Evolutionary conservation across 2,329 filamentous ascomycete species (phyloP), one percentile per base, ranked within the genome.

Genomic region (Diatrype stigma): DNA sequence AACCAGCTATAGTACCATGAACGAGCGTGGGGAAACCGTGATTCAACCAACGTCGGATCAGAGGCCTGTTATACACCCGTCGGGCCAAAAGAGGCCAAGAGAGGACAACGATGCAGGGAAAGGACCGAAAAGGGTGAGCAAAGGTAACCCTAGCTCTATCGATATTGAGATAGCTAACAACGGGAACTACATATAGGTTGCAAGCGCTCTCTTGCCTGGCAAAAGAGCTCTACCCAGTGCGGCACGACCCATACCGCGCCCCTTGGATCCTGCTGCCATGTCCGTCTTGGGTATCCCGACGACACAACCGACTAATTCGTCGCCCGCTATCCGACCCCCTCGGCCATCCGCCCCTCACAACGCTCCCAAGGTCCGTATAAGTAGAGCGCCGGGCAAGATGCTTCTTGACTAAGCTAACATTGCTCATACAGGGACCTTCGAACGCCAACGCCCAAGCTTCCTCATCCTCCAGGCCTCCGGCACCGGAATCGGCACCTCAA

Each of bases 31-130:
- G 3, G 64, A 68, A 48, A 52, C 56, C 11, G 53, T 56, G 3
- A 53, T 53, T 3, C 50, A 59, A n/a, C 50, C 51, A 17, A 53
- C 49, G 37, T 51, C 56, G 21, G 40, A 8, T 60, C 59, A n/a
- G 62, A 64, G 40, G 19, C 65, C 65, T 3, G 52, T 67, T 2
- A 67, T 67, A 34, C 65, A 68, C 45, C 53, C 60, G 28, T 63
- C 64, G 6, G 58, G 60, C 19, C 51, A 56, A 40, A 68, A 68
- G 45, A 58, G 66, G 23, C 58, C 52, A 23, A 57, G 60, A 44
- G 64, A 65, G 3, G 52, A 55, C 17, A 12, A 32, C 5, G 64
- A 62, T 14, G 55, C 49, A 17, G 55, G 53, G 6, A 64, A 63
- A 42, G 42, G 57, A 14, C 45, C 59, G 5, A 67, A 67, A 53